Base-by-base conservation (phyloP, 768 basidiomycete genomes). In the Candolleomyces eurysporus region DNA sequence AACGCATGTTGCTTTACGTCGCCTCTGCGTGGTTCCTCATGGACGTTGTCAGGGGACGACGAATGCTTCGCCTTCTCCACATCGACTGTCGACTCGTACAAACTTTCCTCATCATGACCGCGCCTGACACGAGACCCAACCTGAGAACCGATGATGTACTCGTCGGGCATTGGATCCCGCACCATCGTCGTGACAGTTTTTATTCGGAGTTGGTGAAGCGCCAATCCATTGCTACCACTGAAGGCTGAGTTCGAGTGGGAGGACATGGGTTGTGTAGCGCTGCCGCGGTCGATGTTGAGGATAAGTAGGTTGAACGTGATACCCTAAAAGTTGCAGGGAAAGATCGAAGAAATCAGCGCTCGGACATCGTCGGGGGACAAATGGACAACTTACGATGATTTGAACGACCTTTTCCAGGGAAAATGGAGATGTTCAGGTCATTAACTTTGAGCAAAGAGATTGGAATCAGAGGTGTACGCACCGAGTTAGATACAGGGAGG, bases 401-500 rank as follows among this genome's bases (percentile, higher is more conserved):
- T 79, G 78, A 2, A 78, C 76, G 45, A 79, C 70, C 76, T 79
- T 58, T 8, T 36, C 58, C 48, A 16, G 56, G 11, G 21, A 32
- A 57, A 31, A 26, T 39, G 61, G 42, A 7, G 53, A 31, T 31
- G 45, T 57, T 36, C 40, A 32, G 50, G 32, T 43, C 45, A 22
- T 58, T 36, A 62, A 36, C 21, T 9, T 17, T 17, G 17, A 17
- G 8, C 6, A 7, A 9, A 21, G 45, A 46, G 16, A 17, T 14
- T 7, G 17, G 16, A 14, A 1, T 17, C 17, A 17, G 7, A 39
- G 50, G 11, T 51, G 2, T 5, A 69, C 76, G 53, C 65, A 79
- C 77, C 43, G 76, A 71, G 59, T 78, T 69, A 3, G 76, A 78
- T 6, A 77, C 74, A 5, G 73, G 73, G 57, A 76, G 74, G 50